These are phyloP conservation scores for Phaeosphaeriaceae sp. DNA, from an alignment of 2,329 filamentous ascomycete species.

Conservation along the genomic window DNA sequence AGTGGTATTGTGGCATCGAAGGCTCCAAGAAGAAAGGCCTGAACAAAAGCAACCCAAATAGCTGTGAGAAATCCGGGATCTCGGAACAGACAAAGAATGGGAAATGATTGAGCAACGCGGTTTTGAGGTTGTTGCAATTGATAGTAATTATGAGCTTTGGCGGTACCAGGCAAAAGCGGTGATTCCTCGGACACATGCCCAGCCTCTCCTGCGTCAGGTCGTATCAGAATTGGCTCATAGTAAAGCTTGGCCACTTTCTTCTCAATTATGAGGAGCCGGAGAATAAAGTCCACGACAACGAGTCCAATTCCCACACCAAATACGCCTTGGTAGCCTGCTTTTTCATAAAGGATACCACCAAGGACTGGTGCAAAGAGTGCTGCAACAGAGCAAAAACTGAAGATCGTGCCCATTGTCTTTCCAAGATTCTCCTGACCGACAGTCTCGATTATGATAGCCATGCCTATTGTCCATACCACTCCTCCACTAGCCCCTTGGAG, in stretches of 20 bases:
- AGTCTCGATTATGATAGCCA: slow-evolving; percentile 65
- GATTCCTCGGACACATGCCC: slow-evolving; percentile 32
- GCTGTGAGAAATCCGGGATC: slow-evolving; percentile 41
- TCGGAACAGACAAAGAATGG: slow-evolving; percentile 55
- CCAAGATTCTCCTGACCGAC: slow-evolving; percentile 64
- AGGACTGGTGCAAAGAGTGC: slow-evolving; percentile 63
- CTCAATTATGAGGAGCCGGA: slow-evolving; percentile 68
- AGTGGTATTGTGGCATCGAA: slow-evolving; percentile 59
- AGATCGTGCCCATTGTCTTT: slow-evolving; percentile 67
- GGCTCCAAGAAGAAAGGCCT: slow-evolving; percentile 48
- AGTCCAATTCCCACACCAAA: slow-evolving; percentile 64
- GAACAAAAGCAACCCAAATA: slow-evolving; percentile 41
- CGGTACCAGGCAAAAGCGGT: slow-evolving; percentile 23
- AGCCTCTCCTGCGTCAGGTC: slow-evolving; percentile 8
- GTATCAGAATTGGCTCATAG: slow-evolving; percentile 14
- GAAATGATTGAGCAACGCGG: slow-evolving; percentile 50
- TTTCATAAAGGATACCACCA: slow-evolving; percentile 66
- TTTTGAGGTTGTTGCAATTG: slow-evolving; percentile 52
- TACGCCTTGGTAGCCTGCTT: slow-evolving; percentile 64
- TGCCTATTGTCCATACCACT: slow-evolving; percentile 65
- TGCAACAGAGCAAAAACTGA: slow-evolving; percentile 65
- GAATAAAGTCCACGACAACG: slow-evolving; percentile 63
- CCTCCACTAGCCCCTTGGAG: slow-evolving; percentile 65
- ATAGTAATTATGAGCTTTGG: slow-evolving; percentile 44
- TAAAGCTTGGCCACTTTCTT: slow-evolving; percentile 63